phyloP scores from a whole-genome alignment of 768 basidiomycete species.

The Piloderma croceum region DNA sequence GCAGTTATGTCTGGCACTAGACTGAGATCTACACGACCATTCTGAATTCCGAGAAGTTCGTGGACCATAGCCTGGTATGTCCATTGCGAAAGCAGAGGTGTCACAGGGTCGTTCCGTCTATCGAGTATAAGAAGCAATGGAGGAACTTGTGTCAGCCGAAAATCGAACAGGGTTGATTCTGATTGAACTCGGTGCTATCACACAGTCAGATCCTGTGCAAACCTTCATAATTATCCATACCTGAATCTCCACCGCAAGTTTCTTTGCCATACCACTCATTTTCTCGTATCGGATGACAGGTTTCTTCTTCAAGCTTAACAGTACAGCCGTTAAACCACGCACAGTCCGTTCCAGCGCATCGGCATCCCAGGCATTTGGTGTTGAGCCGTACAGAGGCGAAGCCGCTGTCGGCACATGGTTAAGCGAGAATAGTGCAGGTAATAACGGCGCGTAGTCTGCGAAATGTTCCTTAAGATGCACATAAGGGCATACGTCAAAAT shows the following conservation, averaged over 20 bases:
- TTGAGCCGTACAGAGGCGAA: conserved; percentile 66
- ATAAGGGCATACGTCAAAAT: conserved; percentile 6
- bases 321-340: conserved; percentile 76
- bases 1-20: conserved; percentile 80
- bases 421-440: conserved; percentile 83
- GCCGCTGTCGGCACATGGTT: conserved; percentile 63
- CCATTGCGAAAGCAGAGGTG: conserved; percentile 95
- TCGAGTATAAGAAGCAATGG: conserved; percentile 91
- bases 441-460: conserved; percentile 88
- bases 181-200: conserved; percentile 70
- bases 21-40: conserved; percentile 84
- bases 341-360: conserved; percentile 72
- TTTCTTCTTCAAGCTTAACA: conserved; percentile 94
- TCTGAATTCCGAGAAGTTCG: conserved; percentile 88
- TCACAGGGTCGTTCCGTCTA: conserved; percentile 94
- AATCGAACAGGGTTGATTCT: conserved; percentile 86
- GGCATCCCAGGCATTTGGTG: conserved; percentile 68
- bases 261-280: conserved; percentile 90
- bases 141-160: conserved; percentile 80
- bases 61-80: conserved; percentile 99
- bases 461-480: conserved; percentile 77
- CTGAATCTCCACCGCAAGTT: conserved; percentile 80
- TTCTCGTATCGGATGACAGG: conserved; percentile 91
- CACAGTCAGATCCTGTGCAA: conserved; percentile 3
- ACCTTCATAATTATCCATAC: conserved; percentile 35